Evolutionary conservation across 169 alveolate genomes (phyloP).

Genomic region (Perkinsus chesapeaki): DNA sequence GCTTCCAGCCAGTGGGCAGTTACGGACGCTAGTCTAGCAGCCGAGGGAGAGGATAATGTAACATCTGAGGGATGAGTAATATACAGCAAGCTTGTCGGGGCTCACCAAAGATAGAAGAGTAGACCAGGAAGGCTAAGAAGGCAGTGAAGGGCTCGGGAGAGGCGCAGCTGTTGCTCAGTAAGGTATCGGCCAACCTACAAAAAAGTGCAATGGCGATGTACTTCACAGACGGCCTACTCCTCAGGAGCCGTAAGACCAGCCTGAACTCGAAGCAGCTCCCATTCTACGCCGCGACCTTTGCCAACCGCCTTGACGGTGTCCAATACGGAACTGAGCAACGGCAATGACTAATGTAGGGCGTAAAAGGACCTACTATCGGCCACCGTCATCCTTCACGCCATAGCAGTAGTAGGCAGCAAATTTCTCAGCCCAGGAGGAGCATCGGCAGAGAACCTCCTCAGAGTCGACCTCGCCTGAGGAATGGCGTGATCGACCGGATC

Average conservation of each 20-base stretch:
- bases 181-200: not conserved
- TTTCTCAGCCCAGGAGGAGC: not conserved
- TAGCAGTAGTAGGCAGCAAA: not conserved
- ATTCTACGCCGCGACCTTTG: not conserved
- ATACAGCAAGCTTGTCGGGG: not conserved
- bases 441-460: not conserved
- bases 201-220: not conserved
- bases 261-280: not conserved
- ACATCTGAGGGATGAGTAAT: not conserved
- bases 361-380: not conserved
- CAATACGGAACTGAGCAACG: not conserved
- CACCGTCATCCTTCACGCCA: not conserved
- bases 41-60: not conserved
- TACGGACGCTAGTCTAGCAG: not conserved
- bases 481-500: not conserved
- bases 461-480: not conserved
- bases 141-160: not conserved
- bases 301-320: not conserved
- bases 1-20: not conserved
- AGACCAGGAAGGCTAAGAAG: not conserved
- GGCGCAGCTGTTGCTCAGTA: not conserved
- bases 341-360: not conserved
- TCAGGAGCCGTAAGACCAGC: not conserved
- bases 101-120: not conserved
- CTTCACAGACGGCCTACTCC: not conserved